A percentile compares a stretch with the other conserved stretches of the same genome.
Conservation (phyloP, 306 rosid genomes). For the Spatholobus suberectus region DNA sequence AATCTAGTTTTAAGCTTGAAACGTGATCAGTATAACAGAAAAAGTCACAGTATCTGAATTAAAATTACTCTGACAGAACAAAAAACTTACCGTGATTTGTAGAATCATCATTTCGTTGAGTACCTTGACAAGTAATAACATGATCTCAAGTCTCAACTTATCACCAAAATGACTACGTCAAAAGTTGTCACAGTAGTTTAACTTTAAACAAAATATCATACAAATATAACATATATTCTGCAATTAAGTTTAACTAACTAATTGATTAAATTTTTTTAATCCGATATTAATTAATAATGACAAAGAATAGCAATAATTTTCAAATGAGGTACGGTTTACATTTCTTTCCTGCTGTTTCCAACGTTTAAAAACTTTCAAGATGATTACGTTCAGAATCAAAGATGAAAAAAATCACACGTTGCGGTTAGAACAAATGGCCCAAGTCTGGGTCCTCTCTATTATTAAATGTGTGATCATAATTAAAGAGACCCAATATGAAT, state of each 20-base stretch:
- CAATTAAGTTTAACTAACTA: neutral
- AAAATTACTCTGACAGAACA: neutral
- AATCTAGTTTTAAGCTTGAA: neutral
- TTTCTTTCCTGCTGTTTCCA: neutral
- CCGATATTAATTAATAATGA: neutral
- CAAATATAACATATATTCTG: neutral
- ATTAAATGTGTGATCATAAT: slow-evolving; percentile 30
- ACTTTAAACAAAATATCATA: neutral
- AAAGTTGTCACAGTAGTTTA: neutral
- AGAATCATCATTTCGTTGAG: neutral
- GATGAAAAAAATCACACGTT: neutral
- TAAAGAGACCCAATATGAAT: slow-evolving; percentile 21
- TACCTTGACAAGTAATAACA: neutral
- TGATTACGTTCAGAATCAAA: neutral
- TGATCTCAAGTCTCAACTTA: neutral
- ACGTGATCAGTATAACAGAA: neutral
- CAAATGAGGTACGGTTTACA: neutral
- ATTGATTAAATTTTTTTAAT: neutral
- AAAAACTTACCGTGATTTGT: neutral
- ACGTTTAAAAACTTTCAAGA: slow-evolving; percentile 17
- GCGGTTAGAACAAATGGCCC: slow-evolving; percentile 8
- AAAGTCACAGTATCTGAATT: too few relatives aligned
- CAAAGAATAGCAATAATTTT: slow-evolving; percentile 9
- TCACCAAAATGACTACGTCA: neutral
- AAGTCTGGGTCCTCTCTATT: neutral